Conservation (phyloP, 305 asterid genomes). For the Fraxinus floribunda region DNA sequence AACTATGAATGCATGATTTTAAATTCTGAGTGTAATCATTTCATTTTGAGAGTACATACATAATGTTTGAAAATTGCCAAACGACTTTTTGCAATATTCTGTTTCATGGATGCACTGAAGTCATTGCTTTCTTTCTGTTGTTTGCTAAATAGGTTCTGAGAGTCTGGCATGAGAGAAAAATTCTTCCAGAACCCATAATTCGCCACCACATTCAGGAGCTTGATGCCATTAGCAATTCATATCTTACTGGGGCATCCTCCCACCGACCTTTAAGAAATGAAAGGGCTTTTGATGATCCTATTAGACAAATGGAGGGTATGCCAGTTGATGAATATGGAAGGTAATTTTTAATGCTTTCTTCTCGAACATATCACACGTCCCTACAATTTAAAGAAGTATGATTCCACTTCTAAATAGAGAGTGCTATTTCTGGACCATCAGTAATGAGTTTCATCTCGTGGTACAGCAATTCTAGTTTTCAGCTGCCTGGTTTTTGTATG, state of each 20-base stretch:
- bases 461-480: slow-evolving; percentile 85
- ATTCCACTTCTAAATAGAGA: background rate
- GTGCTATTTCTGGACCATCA: background rate
- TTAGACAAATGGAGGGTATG: slow-evolving; percentile 94
- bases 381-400: background rate
- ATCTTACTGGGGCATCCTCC: slow-evolving; percentile 49
- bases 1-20: background rate
- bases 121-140: slow-evolving; percentile 19
- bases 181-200: slow-evolving; percentile 75
- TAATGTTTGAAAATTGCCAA: background rate
- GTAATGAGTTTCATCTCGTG: slow-evolving; percentile 25
- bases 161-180: slow-evolving; percentile 82
- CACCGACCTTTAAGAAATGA: slow-evolving; percentile 68
- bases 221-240: slow-evolving; percentile 63
- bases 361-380: slow-evolving; percentile 1
- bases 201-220: slow-evolving; percentile 83
- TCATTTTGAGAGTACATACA: background rate
- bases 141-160: slow-evolving; percentile 65
- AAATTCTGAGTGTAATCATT: background rate
- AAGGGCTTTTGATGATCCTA: slow-evolving; percentile 89
- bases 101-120: background rate
- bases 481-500: slow-evolving; percentile 83
- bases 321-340: slow-evolving; percentile 92
- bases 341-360: slow-evolving; percentile 33
- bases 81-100: background rate